A percentile compares a stretch with the other conserved stretches of the same genome.
phyloP scores from a whole-genome alignment of 1,139 yeast species.

The Kodamaea arcana region DNA sequence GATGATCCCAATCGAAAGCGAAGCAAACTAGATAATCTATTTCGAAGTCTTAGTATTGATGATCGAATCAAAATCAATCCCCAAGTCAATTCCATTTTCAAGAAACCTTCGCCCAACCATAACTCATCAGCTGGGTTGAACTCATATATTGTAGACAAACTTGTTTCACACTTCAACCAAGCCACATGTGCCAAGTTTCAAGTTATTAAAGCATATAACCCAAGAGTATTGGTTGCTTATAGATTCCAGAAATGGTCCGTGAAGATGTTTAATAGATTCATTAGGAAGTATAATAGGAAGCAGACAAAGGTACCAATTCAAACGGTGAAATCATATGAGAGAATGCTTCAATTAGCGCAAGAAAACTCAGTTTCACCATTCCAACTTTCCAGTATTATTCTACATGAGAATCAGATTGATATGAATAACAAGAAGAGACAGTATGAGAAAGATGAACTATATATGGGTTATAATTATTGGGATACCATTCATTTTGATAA shows the following conservation, averaged over 20 bases:
- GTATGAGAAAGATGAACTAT: conserved; percentile 1
- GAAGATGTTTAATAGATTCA: conserved; percentile 36
- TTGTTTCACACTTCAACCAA: conserved; percentile 22
- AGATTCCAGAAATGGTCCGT: conserved; percentile 36
- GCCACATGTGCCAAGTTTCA: conserved; percentile 14
- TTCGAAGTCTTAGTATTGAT: conserved; percentile 16
- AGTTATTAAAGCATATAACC: conserved; percentile 24
- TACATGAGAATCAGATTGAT: conserved; percentile 27
- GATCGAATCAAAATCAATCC: conserved; percentile 14
- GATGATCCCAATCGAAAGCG: conserved; percentile 15
- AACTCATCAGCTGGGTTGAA: conserved; percentile 11
- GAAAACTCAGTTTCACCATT: conserved; percentile 18
- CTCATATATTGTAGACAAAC: conserved; percentile 24
- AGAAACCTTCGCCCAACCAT: conserved; percentile 4
- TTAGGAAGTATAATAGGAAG: conserved; percentile 25
- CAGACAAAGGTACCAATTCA: conserved; percentile 16
- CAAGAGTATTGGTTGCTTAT: conserved; percentile 20
- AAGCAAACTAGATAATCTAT: conserved; percentile 21
- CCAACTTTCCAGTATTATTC: conserved; percentile 24
- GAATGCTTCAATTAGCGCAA: conserved; percentile 21
- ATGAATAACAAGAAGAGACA: conserved; percentile 12
- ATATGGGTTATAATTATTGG: conserved; percentile 9
- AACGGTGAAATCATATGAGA: conserved; percentile 21
- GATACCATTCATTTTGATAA: conserved; percentile 7
- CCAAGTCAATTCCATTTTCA: conserved; percentile 12